These are phyloP conservation scores for Tremellales sp. DNA, from an alignment of 1,284 basidiomycete genomes.

Conservation along the genomic window DNA sequence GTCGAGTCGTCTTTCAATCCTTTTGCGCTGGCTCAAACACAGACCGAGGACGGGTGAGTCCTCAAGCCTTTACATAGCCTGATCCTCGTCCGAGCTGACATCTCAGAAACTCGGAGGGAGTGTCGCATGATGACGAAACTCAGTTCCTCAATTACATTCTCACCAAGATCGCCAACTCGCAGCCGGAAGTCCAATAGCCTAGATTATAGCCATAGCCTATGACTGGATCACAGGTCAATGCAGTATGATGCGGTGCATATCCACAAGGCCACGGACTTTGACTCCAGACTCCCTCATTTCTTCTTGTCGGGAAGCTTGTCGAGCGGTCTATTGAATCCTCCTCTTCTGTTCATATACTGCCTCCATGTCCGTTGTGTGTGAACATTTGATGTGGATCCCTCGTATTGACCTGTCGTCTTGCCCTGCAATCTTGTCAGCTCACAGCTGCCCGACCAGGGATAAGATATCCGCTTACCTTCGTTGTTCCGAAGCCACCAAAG, in stretches of 20 bases:
- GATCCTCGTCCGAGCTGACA: background rate
- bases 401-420: conserved; percentile 59
- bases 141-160: conserved; percentile 39
- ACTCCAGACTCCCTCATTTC: background rate
- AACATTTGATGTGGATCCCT: conserved; percentile 60
- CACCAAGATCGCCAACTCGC: conserved; percentile 43
- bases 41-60: conserved; percentile 23
- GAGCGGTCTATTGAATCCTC: conserved; percentile 86
- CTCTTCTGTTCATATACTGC: conserved; percentile 67
- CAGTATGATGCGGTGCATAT: background rate
- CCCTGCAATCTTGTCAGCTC: conserved; percentile 55
- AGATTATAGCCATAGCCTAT: too few relatives aligned
- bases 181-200: conserved; percentile 31
- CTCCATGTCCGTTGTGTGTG: conserved; percentile 92
- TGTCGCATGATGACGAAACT: conserved; percentile 17
- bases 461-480: conserved; percentile 63
- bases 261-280: too few relatives aligned
- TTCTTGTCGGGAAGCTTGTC: conserved; percentile 55
- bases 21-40: conserved; percentile 45
- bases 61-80: background rate
- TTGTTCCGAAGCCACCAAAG: conserved; percentile 77
- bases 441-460: background rate
- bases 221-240: too few relatives aligned
- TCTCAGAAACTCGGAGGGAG: conserved; percentile 10
- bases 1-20: conserved; percentile 40